Base-by-base conservation (phyloP, 2,329 filamentous ascomycete genomes). In the Aspergillus sp. region DNA sequence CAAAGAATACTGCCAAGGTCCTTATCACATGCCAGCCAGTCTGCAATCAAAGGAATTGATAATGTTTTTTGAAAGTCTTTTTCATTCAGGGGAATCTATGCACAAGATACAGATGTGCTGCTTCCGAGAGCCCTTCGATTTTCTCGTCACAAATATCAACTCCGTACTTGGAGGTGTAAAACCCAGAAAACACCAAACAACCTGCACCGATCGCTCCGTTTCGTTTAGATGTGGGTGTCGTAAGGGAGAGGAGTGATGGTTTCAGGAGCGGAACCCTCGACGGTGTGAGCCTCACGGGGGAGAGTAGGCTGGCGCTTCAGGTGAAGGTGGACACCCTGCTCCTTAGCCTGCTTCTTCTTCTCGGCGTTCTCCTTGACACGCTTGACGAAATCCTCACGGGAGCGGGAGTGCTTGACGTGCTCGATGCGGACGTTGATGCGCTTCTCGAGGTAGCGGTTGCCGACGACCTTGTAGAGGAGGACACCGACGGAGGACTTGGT, bases 381-480 rank as follows among this genome's bases (percentile, higher is more conserved):
- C 83, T 86, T 88, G 75, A 98, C 81, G 86, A 99, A 98, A 80
- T 95, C 93, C 75, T 98, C 93, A 77, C 95, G 88, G 75, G 93
- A 98, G 79, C 95, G 90, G 71, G 93, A 98, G 78, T 90, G 90
- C 76, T 83, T 82, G 82, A 99, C 86, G 89, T 99, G 95, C 89
- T 99, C 95, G 81, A 98, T 82, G 78, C 95, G 91, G 83, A 99
- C 85, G 88, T 96, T 98, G 85, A 99, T 88, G 80, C 95, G 93
- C 92, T 99, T 99, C 90, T 99, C 95, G 80, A 99, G 86, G 88
- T 97, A 99, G 76, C 93, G 90, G 89, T 98, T 95, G 83, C 93
- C 92, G 79, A 99, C 95, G 81, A 96, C 91, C 88, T 96, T 97
- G 90, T 96, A 93, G 83, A 99, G 90, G 83, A 99, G 97, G 81